Evolutionary conservation across 2,329 filamentous ascomycete species (phyloP), one percentile per base, ranked within the genome.

Genomic region (Hymenoscyphus fraxineus): DNA sequence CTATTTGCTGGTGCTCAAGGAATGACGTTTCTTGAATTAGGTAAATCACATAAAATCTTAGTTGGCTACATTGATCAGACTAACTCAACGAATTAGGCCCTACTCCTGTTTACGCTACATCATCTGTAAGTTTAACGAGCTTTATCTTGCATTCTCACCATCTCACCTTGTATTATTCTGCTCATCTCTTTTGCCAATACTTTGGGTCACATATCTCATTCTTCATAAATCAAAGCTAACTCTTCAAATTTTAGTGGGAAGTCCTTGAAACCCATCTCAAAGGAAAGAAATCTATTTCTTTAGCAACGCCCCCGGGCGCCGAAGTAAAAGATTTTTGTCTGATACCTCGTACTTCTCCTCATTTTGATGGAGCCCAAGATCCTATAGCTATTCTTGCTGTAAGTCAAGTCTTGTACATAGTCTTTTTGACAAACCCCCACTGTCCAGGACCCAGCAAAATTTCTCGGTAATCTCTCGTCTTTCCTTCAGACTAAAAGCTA

Each of bases 81-180:
- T 44, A n/a, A 44, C 41, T 44, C 13, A 3, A 27, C 7, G 1
- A n/a, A n/a, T 35, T 2, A 44, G 95, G 95, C 2, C 79, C 88
- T 58, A 97, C 94, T 6, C 95, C 95, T 0, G 88, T 92, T 59
- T 98, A 97, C 78, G 88, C 92, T 41, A 98, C 95, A 4, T 94
- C 93, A 10, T 88, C 91, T 13, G 47, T 54, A 54, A 54, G 47
- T 54, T 19, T 19, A 19, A 10, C n/a, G 22, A n/a, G 16, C 16
- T 51, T 51, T 2, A 19, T 51, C 22, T 51, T 27, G 10, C 19
- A 54, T 7, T 4, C 6, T 3, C 47, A 13, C 19, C 19, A 7
- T 54, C 19, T 54, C 19, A 35, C 35, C 35, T 6, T 35, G 6
- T 35, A 35, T 10, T 10, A 51, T 51, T 51, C 12, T 22, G 41